Evolutionary conservation across 441 rosid species (phyloP).

Genomic region (Biscutella laevigata): DNA sequence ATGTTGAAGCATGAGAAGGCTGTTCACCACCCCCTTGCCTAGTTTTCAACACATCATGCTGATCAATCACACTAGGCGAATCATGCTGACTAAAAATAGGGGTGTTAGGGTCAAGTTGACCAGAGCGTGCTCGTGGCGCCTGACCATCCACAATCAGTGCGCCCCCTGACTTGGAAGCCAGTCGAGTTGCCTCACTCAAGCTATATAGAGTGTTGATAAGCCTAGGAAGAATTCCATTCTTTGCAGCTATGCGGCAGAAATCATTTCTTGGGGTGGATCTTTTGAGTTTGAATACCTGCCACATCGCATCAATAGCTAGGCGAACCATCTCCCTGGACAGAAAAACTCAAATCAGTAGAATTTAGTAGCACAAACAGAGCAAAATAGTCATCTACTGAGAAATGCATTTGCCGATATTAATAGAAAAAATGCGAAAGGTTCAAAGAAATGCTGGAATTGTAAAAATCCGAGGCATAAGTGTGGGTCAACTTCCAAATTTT

Average conservation of each 20-base stretch:
- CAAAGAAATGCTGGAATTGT: no score
- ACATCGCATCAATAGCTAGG: slow-evolving; percentile 97
- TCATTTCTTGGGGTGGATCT: slow-evolving; percentile 88
- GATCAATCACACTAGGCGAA: slow-evolving; percentile 40
- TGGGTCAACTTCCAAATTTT: neutral
- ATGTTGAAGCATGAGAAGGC: slow-evolving; percentile 57
- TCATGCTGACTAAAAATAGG: slow-evolving; percentile 54
- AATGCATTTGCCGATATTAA: neutral
- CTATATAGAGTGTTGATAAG: slow-evolving; percentile 92
- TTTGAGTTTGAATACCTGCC: slow-evolving; percentile 98
- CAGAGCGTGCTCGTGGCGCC: slow-evolving; percentile 56
- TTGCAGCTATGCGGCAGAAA: slow-evolving; percentile 93
- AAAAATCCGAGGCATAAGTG: no score
- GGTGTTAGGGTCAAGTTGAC: slow-evolving; percentile 56
- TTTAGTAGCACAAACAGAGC: no score
- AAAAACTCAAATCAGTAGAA: slow-evolving; percentile 26
- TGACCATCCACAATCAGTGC: slow-evolving; percentile 50
- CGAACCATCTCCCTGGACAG: slow-evolving; percentile 97
- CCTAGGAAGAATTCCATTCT: slow-evolving; percentile 76
- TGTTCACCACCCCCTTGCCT: slow-evolving; percentile 41
- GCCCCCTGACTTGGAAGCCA: slow-evolving; percentile 58
- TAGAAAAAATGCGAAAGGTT: neutral
- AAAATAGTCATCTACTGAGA: no score
- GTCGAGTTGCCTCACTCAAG: slow-evolving; percentile 90
- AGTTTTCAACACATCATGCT: slow-evolving; percentile 43